These are phyloP conservation scores for Suhomyces coccinellae DNA, from an alignment of 1,139 yeast genomes.

Conservation along the genomic window DNA sequence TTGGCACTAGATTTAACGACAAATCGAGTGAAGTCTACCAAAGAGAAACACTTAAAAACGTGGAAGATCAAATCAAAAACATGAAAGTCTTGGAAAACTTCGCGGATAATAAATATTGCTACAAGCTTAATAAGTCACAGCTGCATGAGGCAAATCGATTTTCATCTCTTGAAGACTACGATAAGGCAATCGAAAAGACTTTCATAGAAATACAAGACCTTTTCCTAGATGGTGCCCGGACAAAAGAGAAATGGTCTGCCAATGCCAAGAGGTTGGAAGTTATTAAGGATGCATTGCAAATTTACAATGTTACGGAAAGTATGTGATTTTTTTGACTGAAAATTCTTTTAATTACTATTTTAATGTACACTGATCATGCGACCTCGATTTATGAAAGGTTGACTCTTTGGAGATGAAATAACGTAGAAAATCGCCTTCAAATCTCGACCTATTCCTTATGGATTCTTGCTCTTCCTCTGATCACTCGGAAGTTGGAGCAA, in stretches of 20 bases:
- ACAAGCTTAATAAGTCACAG: slow-evolving; percentile 11
- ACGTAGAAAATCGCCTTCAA: neutral
- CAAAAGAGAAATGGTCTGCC: slow-evolving; percentile 37
- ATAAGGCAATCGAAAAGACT: slow-evolving; percentile 30
- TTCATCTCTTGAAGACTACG: slow-evolving; percentile 32
- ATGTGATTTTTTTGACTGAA: neutral
- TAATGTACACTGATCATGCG: slow-evolving; percentile 8
- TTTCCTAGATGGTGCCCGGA: slow-evolving; percentile 30
- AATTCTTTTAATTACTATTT: slow-evolving; percentile 1
- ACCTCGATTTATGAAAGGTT: neutral
- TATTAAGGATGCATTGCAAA: slow-evolving; percentile 23
- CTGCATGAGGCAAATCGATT: slow-evolving; percentile 8
- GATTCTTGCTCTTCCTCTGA: neutral
- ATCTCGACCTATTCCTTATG: neutral
- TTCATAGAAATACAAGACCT: slow-evolving; percentile 28
- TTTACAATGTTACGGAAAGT: slow-evolving; percentile 12
- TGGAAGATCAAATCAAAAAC: slow-evolving; percentile 28
- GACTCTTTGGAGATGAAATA: neutral
- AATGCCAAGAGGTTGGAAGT: slow-evolving; percentile 36
- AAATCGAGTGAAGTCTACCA: slow-evolving; percentile 2
- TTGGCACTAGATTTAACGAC: slow-evolving; percentile 5
- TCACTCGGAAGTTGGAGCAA: slow-evolving; percentile 46
- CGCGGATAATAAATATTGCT: slow-evolving; percentile 26
- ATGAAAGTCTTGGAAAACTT: slow-evolving; percentile 25
- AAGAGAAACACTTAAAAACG: slow-evolving; percentile 16